phyloP scores from a whole-genome alignment of 345 rosid species.

The Balakata baccata region DNA sequence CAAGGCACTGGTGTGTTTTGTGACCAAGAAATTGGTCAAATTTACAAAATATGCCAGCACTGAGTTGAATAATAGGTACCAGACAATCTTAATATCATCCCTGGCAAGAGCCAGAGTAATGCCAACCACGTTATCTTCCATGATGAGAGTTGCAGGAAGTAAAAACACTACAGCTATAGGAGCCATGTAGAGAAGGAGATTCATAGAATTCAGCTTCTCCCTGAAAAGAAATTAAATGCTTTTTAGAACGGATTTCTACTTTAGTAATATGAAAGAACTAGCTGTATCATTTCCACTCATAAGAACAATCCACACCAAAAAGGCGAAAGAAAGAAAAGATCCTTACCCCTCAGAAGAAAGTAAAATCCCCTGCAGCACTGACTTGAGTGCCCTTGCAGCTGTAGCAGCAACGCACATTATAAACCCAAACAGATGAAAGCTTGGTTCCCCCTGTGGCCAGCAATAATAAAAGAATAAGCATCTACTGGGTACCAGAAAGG shows the following conservation, averaged over 20 bases:
- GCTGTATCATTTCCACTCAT: background rate
- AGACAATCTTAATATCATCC: constrained; percentile 76
- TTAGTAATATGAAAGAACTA: background rate
- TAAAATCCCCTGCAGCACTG: constrained; percentile 93
- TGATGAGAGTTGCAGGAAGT: constrained; percentile 86
- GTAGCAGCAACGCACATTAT: constrained; percentile 90
- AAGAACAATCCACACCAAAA: background rate
- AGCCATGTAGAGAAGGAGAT: constrained; percentile 96
- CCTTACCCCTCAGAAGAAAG: constrained; percentile 98
- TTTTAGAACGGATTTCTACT: constrained; percentile 22
- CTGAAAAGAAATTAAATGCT: constrained; percentile 35
- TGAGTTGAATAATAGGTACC: constrained; percentile 95
- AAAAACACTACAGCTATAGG: constrained; percentile 91
- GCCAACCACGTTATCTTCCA: constrained; percentile 95
- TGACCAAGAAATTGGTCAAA: constrained; percentile 96
- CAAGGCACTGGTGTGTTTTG: constrained; percentile 95
- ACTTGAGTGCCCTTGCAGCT: constrained; percentile 95
- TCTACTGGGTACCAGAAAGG: background rate
- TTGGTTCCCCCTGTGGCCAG: constrained; percentile 77
- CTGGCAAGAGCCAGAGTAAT: constrained; percentile 94
- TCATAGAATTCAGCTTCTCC: constrained; percentile 99
- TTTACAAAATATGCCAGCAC: constrained; percentile 91
- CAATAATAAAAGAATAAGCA: constrained; percentile 5
- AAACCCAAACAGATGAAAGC: constrained; percentile 97
- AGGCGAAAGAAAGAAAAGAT: background rate